Base-by-base conservation (phyloP, 768 basidiomycete genomes). In the Obba rivulosa region DNA sequence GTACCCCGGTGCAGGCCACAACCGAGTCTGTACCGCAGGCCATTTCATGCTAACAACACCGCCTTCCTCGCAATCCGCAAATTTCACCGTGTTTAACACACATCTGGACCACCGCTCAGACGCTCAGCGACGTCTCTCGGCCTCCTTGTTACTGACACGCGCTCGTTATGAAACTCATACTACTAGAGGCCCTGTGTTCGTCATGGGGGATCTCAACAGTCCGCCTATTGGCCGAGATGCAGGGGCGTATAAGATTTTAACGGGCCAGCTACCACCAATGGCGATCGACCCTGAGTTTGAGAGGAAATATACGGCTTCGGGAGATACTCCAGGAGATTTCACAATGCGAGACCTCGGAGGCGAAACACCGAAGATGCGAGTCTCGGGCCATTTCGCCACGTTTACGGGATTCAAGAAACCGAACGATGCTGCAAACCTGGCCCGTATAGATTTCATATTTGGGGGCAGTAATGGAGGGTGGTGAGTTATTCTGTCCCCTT, bases 171-270 rank as follows among this genome's bases (percentile, higher is more conserved):
- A 79, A 55, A 74, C 75, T 1, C 59, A 63, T 23, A 67, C 56
- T 11, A 69, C 69, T 2, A 50, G 50, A 8, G 61, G 58, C 1
- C 73, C 77, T 0, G 74, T 81, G 2, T 52, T 81, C 51, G 59
- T 80, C 51, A 69, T 70, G 0, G 79, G 78, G 0, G 79, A 81
- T 60, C 78, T 81, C 54, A 81, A 81, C 54, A 78, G 77, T 56
- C 66, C 69, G 3, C 66, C 71, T 4, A 65, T 56, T 1, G 78
- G 77, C 5, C 44, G 52, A 3, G 74, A 75, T 54, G 69, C 74
- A 0, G 74, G 71, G 21, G 79, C 77, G 10, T 80, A 80, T 60
- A 58, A 66, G 17, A 75, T 80, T 48, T 62, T 72, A 43, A 79
- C 78, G 0, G 78, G 77, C 34, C 53, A 57, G 13, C 42, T 56